A percentile compares a stretch with the other conserved stretches of the same genome.
Evolutionary conservation across 257 asterid genomes (phyloP).

Genomic region (Lantana camara): DNA sequence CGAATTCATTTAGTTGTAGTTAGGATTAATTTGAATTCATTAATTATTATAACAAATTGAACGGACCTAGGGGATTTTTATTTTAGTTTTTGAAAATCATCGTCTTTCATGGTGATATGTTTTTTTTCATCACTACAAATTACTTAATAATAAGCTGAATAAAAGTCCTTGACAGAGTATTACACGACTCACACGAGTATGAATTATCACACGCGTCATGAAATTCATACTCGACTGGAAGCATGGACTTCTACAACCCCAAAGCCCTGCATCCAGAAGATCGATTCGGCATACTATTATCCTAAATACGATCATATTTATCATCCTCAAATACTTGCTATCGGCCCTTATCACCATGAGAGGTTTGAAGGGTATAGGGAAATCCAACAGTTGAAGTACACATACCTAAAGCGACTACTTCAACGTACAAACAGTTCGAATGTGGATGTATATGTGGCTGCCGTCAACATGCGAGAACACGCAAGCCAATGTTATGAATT

Average conservation of each 20-base stretch:
- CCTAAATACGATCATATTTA: not conserved
- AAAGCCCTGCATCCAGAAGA: not conserved
- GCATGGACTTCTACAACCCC: not conserved
- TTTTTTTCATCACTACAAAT: too few species aligned
- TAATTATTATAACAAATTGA: too few species aligned
- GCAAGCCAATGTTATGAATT: slow-evolving; percentile 17
- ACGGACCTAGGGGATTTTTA: too few species aligned
- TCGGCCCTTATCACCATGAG: slow-evolving; percentile 12
- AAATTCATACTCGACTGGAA: too few species aligned
- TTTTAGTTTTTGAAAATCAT: too few species aligned
- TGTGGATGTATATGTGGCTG: not conserved
- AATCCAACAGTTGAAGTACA: slow-evolving; percentile 7
- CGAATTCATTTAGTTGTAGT: too few species aligned
- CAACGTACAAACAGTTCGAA: not conserved
- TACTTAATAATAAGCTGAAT: too few species aligned
- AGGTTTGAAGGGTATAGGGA: not conserved
- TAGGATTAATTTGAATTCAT: too few species aligned
- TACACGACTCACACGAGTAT: too few species aligned
- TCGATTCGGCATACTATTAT: not conserved
- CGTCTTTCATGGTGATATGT: too few species aligned
- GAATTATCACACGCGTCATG: too few species aligned
- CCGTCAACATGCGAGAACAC: not conserved
- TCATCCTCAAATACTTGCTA: not conserved
- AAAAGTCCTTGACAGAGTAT: too few species aligned
- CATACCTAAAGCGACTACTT: slow-evolving; percentile 1